phyloP scores from a whole-genome alignment of 2,329 filamentous ascomycete species.

The Neonectria coccinea region DNA sequence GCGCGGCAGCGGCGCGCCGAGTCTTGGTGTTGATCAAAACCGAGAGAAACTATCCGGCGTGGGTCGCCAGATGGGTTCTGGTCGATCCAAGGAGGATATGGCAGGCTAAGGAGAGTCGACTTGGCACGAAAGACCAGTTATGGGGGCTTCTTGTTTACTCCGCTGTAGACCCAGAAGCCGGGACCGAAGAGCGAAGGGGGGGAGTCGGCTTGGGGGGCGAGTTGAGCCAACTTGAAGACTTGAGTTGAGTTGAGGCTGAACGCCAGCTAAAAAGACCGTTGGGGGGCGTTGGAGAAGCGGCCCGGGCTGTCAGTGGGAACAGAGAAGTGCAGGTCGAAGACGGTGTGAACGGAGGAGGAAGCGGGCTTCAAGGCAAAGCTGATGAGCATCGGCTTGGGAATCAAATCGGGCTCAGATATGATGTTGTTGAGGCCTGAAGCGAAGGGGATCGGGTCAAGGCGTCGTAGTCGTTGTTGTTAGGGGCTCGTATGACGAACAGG shows the following conservation, averaged over 20 bases:
- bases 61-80: slow-evolving; percentile 37
- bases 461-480: slow-evolving; percentile 17
- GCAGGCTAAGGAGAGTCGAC: slow-evolving; percentile 21
- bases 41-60: slow-evolving; percentile 38
- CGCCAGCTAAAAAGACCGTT: slow-evolving; percentile 33
- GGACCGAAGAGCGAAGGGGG: slow-evolving; percentile 92
- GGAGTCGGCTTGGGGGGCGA: slow-evolving; percentile 76
- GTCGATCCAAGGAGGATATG: slow-evolving; percentile 25
- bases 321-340: slow-evolving; percentile 20
- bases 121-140: slow-evolving; percentile 71
- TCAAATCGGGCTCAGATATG: slow-evolving; percentile 28
- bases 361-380: slow-evolving; percentile 21
- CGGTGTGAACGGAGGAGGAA: slow-evolving; percentile 16
- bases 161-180: slow-evolving; percentile 92
- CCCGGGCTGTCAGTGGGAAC: slow-evolving; percentile 16
- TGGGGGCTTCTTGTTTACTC: slow-evolving; percentile 97
- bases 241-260: slow-evolving; percentile 48
- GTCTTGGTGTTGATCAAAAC: slow-evolving; percentile 49
- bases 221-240: slow-evolving; percentile 94
- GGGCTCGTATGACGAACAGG: slow-evolving; percentile 32
- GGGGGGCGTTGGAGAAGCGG: slow-evolving; percentile 23
- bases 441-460: slow-evolving; percentile 14
- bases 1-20: slow-evolving; percentile 55
- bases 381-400: slow-evolving; percentile 29
- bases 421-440: slow-evolving; percentile 22